A percentile compares a stretch with the other conserved stretches of the same genome.
These are phyloP conservation scores for Heliamphora pulchella DNA, from an alignment of 179 eudicot species.

Conservation along the genomic window DNA sequence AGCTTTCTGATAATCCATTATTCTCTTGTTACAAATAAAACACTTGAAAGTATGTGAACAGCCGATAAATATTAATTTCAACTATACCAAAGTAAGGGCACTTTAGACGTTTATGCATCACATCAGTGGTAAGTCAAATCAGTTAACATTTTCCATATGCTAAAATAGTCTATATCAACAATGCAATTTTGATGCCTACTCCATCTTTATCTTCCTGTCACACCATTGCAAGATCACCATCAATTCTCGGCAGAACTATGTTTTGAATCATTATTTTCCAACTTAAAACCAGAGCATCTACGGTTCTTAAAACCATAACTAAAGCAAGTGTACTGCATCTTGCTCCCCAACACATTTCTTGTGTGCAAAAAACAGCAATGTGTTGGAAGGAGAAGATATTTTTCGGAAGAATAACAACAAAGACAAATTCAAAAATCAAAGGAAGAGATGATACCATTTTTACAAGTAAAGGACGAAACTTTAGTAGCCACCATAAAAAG, in stretches of 20 bases:
- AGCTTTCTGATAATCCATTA: no score
- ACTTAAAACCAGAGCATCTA: not conserved
- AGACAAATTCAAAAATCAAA: not conserved
- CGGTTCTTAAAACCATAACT: not conserved
- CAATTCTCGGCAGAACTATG: not conserved
- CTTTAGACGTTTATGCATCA: not conserved
- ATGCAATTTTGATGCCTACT: not conserved
- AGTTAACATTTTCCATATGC: not conserved
- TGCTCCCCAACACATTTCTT: not conserved
- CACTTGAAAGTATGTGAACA: not conserved
- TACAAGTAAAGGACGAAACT: not conserved
- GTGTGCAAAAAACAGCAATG: not conserved
- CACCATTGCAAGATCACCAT: not conserved
- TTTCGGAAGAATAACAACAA: not conserved
- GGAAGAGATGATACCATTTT: not conserved
- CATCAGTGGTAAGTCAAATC: not conserved
- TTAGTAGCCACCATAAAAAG: constrained; percentile 6
- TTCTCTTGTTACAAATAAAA: no score
- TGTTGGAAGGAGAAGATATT: not conserved
- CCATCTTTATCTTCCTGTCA: not conserved
- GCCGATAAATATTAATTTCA: not conserved
- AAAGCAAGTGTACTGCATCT: not conserved
- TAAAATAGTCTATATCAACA: not conserved
- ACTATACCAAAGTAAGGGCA: not conserved
- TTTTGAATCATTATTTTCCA: not conserved